Evolutionary conservation across 805 yeast species (phyloP).

Genomic region (Starmerella floricola): DNA sequence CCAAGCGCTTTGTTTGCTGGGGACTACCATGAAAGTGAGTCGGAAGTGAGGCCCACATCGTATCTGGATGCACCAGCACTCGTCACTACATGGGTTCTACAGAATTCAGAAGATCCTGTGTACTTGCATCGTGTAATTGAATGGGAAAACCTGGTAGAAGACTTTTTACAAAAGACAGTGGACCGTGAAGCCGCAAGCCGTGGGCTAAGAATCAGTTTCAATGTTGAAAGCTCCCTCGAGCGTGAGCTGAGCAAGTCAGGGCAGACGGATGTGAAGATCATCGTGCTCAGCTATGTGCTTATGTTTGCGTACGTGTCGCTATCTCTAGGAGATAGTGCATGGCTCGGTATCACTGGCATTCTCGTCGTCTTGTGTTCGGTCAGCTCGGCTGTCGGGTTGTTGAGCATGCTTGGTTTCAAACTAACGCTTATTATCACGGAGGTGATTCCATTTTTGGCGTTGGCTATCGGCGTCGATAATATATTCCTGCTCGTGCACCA

Average conservation of each 20-base stretch:
- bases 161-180: slow-evolving; percentile 36
- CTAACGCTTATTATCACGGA: slow-evolving; percentile 91
- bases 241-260: slow-evolving; percentile 74
- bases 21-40: too few relatives aligned
- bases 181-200: slow-evolving; percentile 36
- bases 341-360: slow-evolving; percentile 76
- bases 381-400: slow-evolving; percentile 67
- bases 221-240: slow-evolving; percentile 72
- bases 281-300: slow-evolving; percentile 59
- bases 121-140: slow-evolving; percentile 27
- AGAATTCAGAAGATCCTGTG: slow-evolving; percentile 35
- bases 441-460: slow-evolving; percentile 82
- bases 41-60: slow-evolving; percentile 32
- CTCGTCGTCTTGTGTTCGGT: slow-evolving; percentile 71
- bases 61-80: slow-evolving; percentile 55
- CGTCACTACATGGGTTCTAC: slow-evolving; percentile 58
- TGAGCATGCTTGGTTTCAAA: slow-evolving; percentile 62
- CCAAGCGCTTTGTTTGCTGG: too few relatives aligned
- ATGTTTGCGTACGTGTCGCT: slow-evolving; percentile 85
- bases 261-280: slow-evolving; percentile 61
- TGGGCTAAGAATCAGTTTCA: slow-evolving; percentile 57
- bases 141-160: slow-evolving; percentile 67
- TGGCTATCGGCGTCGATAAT: slow-evolving; percentile 95
- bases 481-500: slow-evolving; percentile 80
- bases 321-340: slow-evolving; percentile 66